Evolutionary conservation across 2,329 filamentous ascomycete genomes (phyloP), one percentile per base, ranked within the genome.

Genomic region (Furcasterigmium furcatum): DNA sequence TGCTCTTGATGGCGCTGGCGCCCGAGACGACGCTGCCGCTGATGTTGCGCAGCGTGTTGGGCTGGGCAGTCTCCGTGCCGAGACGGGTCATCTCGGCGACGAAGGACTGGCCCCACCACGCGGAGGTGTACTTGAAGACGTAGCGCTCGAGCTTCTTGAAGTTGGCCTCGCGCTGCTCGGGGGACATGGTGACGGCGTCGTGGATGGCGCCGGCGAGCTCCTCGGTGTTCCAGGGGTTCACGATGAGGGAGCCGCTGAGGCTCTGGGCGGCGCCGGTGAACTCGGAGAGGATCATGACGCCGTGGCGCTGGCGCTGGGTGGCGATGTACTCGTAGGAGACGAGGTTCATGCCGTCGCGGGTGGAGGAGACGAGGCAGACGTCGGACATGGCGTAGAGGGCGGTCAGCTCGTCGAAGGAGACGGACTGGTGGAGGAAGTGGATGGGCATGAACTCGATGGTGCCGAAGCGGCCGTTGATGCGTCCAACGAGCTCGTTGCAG

Each of bases 381-480:
- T 96, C 94, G 4, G 90, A 94, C 19, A 95, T 86, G 14, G 90
- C 88, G 63, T 97, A 97, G 9, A 97, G 79, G 1, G 91, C 91
- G 41, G 95, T 91, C 29, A 99, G 82, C 70, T 97, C 94, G 56
- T 96, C 91, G 57, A 97, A 96, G 41, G 84, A 84, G 60, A 97
- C 91, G 5, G 89, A 95, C 71, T 96, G 95, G 72, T 97, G 94
- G 59, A 97, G 84, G 73, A 96, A 97, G 68, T 97, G 94, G 57
- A 99, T 97, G 1, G 94, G 94, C 87, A 95, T 96, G 72, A 96
- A 97, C 67, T 97, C 92, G 59, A 97, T 87, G 25, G 91, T 96
- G 64, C 92, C 91, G 60, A 96, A 97, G 63, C 88, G 91, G 60
- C 94, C 94, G 62, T 99, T 99, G 72, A 99, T 97, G 50, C 92